Evolutionary conservation across 2,329 filamentous ascomycete genomes (phyloP).

Genomic region (Zalaria obscura): DNA sequence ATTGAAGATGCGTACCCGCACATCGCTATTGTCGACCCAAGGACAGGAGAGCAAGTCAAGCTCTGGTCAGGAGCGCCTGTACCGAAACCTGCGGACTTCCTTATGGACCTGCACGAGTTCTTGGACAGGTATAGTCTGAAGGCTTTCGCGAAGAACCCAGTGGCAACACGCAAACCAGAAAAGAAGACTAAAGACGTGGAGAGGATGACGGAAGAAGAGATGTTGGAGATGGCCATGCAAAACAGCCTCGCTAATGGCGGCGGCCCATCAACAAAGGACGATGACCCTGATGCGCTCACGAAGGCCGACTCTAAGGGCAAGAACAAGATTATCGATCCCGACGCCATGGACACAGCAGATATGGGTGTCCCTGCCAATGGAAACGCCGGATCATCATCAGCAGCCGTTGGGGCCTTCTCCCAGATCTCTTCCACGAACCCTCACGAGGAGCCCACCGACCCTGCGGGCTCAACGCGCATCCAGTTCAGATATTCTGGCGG

Average conservation of each 20-base stretch:
- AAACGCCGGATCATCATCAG: conserved; percentile 13
- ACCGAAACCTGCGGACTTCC: conserved; percentile 62
- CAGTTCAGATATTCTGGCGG: conserved; percentile 82
- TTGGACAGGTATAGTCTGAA: conserved; percentile 92
- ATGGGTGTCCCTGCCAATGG: conserved; percentile 9
- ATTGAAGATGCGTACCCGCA: conserved; percentile 87
- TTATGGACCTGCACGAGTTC: conserved; percentile 86
- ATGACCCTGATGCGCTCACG: conserved; percentile 81
- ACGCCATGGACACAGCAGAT: conserved; percentile 16
- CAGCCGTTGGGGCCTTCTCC: conserved; percentile 41
- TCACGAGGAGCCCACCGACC: conserved; percentile 66
- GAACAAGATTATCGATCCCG: conserved; percentile 34
- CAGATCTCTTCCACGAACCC: conserved; percentile 57
- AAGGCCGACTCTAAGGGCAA: conserved; percentile 42
- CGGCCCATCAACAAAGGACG: conserved; percentile 36
- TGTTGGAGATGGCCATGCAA: conserved; percentile 84
- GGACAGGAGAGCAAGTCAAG: conserved; percentile 95
- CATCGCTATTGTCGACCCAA: conserved; percentile 86
- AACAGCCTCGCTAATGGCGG: conserved; percentile 59
- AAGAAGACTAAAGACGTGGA: conserved; percentile 54
- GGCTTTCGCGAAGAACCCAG: conserved; percentile 80
- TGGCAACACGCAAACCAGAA: conserved; percentile 63
- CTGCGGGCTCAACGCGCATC: conserved; percentile 66
- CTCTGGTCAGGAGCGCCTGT: conserved; percentile 81
- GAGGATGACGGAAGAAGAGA: conserved; percentile 91